Base-by-base conservation (phyloP, 257 asterid genomes). In the Capsicum baccatum region DNA sequence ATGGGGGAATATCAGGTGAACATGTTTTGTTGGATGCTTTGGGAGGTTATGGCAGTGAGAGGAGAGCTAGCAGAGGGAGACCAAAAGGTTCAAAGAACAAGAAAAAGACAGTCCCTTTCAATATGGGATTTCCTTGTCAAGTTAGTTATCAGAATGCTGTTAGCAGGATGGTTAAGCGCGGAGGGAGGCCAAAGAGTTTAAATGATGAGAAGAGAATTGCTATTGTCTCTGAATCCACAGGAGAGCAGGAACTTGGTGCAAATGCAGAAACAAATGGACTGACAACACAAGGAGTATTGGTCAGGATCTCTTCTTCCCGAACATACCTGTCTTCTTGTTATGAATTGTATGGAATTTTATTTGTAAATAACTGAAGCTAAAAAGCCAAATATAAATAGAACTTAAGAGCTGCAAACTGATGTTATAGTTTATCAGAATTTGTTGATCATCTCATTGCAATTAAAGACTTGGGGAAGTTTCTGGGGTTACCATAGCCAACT, bases 261-360 rank as follows among this genome's bases (percentile, higher is more conserved):
- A 33, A 69, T 82, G 83, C 56, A 44, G 57, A 74, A 80, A 83
- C 59, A 67, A 86, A 17, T 57, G 86, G 55, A 59, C 73, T 86
- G 83, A 52, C 81, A 26, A 39, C 7, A 42, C 84, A 73, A n/a
- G 88, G 83, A 84, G 85, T 78, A 82, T 66, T 59, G 79, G 92
- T 78, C 82, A 78, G 82, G 15, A 78, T 78, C 66, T 54, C 81
- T 78, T 78, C 66, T 78, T 78, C 50, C 44, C 15, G n/a, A 78
- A 78, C 16, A 3, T 76, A 76, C 52, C 21, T 52, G 26, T 76
- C 48, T 78, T 54, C 60, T 33, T 52, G 50, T 54, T 14, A 78
- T 78, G 63, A 78, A 52, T 76, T 78, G 15, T 78, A 54, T 78
- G 48, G 16, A 78, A 8, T 54, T 55, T 54, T 78, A 54, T 78